Conservation (phyloP, 495 filamentous ascomycete species). For the Neurospora sp. region DNA sequence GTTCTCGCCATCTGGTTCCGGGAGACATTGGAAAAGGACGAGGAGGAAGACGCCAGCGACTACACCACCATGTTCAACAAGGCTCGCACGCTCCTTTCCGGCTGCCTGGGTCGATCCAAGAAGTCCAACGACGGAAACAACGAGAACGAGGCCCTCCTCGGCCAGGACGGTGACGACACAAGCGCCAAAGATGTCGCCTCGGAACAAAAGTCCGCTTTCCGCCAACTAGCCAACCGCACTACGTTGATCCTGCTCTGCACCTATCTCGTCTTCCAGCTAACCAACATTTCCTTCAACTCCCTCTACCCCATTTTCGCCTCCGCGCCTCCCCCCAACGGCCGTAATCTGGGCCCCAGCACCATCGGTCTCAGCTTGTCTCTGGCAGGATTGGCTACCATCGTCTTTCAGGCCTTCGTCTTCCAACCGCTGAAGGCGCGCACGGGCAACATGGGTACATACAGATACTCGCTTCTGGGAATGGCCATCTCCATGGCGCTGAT, state of each 20-base stretch:
- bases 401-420: conserved; percentile 82
- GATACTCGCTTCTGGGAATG: conserved; percentile 69
- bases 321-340: conserved; percentile 60
- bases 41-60: conserved; percentile 19
- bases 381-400: conserved; percentile 70
- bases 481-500: conserved; percentile 73
- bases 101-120: conserved; percentile 6
- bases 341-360: conserved; percentile 60
- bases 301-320: conserved; percentile 87
- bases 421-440: conserved; percentile 66
- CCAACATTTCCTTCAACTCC: conserved; percentile 82
- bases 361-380: conserved; percentile 84
- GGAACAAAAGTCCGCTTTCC: conserved; percentile 32
- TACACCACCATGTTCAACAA: conserved; percentile 1
- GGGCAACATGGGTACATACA: conserved; percentile 78
- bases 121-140: conserved; percentile 27
- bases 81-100: conserved; percentile 1
- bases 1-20: conserved; percentile 68
- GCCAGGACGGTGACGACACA: conserved; percentile 16
- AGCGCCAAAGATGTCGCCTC: conserved; percentile 21
- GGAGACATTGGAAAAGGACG: conserved; percentile 73
- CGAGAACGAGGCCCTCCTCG: conserved; percentile 13
- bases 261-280: conserved; percentile 79
- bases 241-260: conserved; percentile 71
- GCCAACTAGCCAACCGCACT: conserved; percentile 59